Evolutionary conservation across 1,284 basidiomycete genomes (phyloP).

Genomic region (Salmacisia buchloeana): DNA sequence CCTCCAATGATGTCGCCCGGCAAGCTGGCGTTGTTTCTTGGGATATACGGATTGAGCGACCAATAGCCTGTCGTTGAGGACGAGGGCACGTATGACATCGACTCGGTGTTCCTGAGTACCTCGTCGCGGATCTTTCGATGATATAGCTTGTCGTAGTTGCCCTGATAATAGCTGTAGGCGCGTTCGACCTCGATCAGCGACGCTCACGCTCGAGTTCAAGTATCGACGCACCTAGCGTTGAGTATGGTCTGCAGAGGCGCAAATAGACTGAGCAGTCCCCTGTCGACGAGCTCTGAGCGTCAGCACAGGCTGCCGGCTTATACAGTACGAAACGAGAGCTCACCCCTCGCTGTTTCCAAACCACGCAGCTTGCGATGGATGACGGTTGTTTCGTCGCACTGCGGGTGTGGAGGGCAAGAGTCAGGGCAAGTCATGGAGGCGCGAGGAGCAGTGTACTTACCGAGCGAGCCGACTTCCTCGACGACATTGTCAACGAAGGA

Average conservation of each 20-base stretch:
- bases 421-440: background rate
- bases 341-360: constrained; percentile 57
- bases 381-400: constrained; percentile 52
- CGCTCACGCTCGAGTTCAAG: too few relatives aligned
- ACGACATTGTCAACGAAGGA: constrained; percentile 57
- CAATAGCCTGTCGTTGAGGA: constrained; percentile 59
- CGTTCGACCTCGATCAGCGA: too few relatives aligned
- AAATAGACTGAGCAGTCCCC: constrained; percentile 25
- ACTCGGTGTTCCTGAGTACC: constrained; percentile 57
- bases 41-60: constrained; percentile 57
- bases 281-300: constrained; percentile 23
- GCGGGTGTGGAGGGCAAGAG: too few relatives aligned
- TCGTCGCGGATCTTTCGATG: constrained; percentile 59
- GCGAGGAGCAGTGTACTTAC: constrained; percentile 52
- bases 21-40: constrained; percentile 58
- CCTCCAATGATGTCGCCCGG: constrained; percentile 58
- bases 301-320: background rate
- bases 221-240: too few relatives aligned
- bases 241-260: constrained; percentile 12
- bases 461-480: constrained; percentile 54
- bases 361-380: constrained; percentile 62
- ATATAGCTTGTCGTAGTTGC: constrained; percentile 25
- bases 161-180: constrained; percentile 16
- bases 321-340: too few relatives aligned
- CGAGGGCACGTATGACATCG: constrained; percentile 62